Base-by-base conservation (phyloP, 306 rosid genomes). In the Abrus precatorius region DNA sequence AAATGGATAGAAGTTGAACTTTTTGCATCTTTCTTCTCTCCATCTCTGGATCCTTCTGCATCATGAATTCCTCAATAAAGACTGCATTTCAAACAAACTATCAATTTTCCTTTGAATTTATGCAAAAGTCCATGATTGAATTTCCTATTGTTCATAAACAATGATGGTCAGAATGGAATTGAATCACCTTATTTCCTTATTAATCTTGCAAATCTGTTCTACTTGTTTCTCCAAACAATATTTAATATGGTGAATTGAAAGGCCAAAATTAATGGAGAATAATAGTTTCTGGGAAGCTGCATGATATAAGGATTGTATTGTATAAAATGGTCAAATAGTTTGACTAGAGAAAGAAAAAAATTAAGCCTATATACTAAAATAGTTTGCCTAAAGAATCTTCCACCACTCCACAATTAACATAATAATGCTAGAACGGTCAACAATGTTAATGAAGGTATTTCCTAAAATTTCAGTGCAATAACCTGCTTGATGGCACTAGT, bases 401-500 rank as follows among this genome's bases (percentile, higher is more conserved):
- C 44, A 54, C 28, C 63, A 57, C 77, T 71, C 72, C 53, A 59
- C 41, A 72, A 54, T 66, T 32, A 72, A 72, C 36, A 64, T 33
- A 40, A 77, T 45, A 45, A 54, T 32, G 59, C 77, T 44, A 72
- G 43, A 56, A 41, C 20, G 66, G 49, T 77, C 68, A 67, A 66
- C 28, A 38, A 12, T 44, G 53, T 60, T 54, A 77, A 67, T 41
- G 66, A 60, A 72, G 70, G 74, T n/a, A 43, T 8, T 74, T 62
- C 73, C 20, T 41, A 66, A 80, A 83, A 54, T 76, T 80, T 72
- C 76, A 82, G 82, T 13, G 74, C 40, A 61, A 76, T 70, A 44
- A 93, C 99, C 99, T 95, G 99, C 87, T 95, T 95, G 85, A 95
- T 95, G 77, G 99, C 94, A 90, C 99, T 95, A 55, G 99, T 95